These are phyloP conservation scores for Trametes hirsuta DNA, from an alignment of 1,284 basidiomycete genomes.

Conservation along the genomic window DNA sequence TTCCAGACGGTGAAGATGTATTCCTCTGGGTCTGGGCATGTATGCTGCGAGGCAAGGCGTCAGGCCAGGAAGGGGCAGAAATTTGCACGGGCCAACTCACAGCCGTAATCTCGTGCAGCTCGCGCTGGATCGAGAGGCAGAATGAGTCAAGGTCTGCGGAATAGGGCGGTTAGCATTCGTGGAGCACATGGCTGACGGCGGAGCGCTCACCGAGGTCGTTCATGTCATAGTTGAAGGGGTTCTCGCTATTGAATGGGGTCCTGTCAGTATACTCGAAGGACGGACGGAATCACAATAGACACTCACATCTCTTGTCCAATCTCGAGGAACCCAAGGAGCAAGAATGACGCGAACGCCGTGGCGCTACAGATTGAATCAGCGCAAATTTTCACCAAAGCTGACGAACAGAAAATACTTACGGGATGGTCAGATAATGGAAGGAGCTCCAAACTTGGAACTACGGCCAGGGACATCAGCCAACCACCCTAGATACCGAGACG, in stretches of 20 bases:
- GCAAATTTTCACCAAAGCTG: not conserved
- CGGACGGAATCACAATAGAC: not conserved
- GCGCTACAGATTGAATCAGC: slow-evolving; percentile 33
- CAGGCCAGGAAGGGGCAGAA: not conserved
- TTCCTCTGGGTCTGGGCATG: slow-evolving; percentile 49
- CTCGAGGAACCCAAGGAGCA: slow-evolving; percentile 70
- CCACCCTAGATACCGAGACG: not conserved
- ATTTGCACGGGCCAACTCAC: slow-evolving; percentile 40
- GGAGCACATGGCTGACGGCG: not conserved
- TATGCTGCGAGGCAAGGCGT: slow-evolving; percentile 43
- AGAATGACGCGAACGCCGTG: slow-evolving; percentile 63
- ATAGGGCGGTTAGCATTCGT: not conserved
- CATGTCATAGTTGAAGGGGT: slow-evolving; percentile 70
- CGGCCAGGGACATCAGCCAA: not conserved
- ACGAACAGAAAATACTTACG: slow-evolving; percentile 32
- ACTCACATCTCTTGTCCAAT: slow-evolving; percentile 70
- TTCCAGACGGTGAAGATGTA: slow-evolving; percentile 61
- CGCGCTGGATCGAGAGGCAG: slow-evolving; percentile 62
- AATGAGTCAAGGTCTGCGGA: slow-evolving; percentile 62
- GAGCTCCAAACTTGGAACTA: slow-evolving; percentile 62
- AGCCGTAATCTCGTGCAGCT: slow-evolving; percentile 70
- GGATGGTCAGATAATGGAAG: slow-evolving; percentile 59
- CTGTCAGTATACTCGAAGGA: not conserved
- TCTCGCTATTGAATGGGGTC: slow-evolving; percentile 47
- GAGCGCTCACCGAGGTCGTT: slow-evolving; percentile 59